phyloP scores from a whole-genome alignment of 2,329 filamentous ascomycete species.

The Cercospora zeae-maydis region DNA sequence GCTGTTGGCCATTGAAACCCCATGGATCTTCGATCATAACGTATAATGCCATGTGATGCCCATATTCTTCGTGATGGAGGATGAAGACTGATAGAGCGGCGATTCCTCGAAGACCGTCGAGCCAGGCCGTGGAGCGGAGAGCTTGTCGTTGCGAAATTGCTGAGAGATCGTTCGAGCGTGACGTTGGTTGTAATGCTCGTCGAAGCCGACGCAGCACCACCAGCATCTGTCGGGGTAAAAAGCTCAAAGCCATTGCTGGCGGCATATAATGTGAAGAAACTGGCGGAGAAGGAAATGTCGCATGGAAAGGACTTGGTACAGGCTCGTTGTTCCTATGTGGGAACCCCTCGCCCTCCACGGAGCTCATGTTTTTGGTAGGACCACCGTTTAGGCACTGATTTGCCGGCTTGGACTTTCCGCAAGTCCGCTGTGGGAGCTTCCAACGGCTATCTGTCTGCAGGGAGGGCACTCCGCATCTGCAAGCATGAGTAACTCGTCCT shows the following conservation, averaged over 20 bases:
- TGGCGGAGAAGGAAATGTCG: not conserved
- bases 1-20: slow-evolving; percentile 48
- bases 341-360: too few relatives aligned
- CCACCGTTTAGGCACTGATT: not conserved
- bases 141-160: too few relatives aligned
- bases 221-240: not conserved
- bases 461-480: too few relatives aligned
- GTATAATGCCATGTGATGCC: not conserved
- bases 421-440: too few relatives aligned
- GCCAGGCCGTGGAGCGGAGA: slow-evolving; percentile 52
- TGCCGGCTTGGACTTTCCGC: too few relatives aligned
- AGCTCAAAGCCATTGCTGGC: not conserved
- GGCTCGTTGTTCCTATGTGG: too few relatives aligned
- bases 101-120: slow-evolving; percentile 64
- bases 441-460: too few relatives aligned
- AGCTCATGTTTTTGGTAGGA: too few relatives aligned
- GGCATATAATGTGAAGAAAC: not conserved
- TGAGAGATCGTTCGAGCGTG: too few relatives aligned
- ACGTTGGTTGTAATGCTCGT: not conserved
- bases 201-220: not conserved
- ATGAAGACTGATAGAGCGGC: slow-evolving; percentile 65
- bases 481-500: too few relatives aligned
- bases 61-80: slow-evolving; percentile 53
- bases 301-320: not conserved
- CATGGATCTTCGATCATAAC: slow-evolving; percentile 53